Evolutionary conservation across 1,284 basidiomycete species (phyloP).

Genomic region (Moniliella sp.): DNA sequence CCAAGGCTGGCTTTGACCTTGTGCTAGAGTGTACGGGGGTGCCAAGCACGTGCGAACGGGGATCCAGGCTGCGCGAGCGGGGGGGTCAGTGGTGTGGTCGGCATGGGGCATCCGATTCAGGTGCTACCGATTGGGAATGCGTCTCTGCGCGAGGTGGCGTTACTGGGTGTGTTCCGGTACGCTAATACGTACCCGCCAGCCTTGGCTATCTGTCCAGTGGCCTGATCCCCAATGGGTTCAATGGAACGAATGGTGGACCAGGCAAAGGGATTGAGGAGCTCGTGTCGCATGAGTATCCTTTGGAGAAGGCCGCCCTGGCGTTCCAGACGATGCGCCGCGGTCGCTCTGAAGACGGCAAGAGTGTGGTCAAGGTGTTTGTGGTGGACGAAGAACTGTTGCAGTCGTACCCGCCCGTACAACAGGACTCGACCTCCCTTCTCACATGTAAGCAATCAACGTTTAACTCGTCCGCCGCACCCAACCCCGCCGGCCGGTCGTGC

Average conservation of each 20-base stretch:
- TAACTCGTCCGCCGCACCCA: no score
- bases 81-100: constrained; percentile 73
- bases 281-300: constrained; percentile 11
- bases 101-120: constrained; percentile 72
- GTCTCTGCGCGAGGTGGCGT: constrained; percentile 66
- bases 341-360: constrained; percentile 7
- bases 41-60: constrained; percentile 38
- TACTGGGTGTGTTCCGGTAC: constrained; percentile 63
- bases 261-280: constrained; percentile 19
- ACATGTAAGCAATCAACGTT: no score
- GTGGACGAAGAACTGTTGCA: no score
- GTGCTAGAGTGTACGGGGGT: constrained; percentile 89
- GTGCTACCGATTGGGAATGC: constrained; percentile 52
- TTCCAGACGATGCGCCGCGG: constrained; percentile 15
- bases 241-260: no score
- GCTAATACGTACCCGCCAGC: constrained; percentile 65
- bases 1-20: constrained; percentile 57
- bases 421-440: no score
- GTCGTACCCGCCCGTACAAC: no score
- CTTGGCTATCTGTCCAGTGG: constrained; percentile 15
- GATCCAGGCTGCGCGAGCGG: constrained; percentile 45
- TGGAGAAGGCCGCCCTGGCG: constrained; percentile 10
- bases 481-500: no score
- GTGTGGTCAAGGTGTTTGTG: constrained; percentile 21
- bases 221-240: constrained; percentile 5